These are phyloP conservation scores for Cercospora zeae-maydis DNA, from an alignment of 2,329 filamentous ascomycete species.

Conservation along the genomic window DNA sequence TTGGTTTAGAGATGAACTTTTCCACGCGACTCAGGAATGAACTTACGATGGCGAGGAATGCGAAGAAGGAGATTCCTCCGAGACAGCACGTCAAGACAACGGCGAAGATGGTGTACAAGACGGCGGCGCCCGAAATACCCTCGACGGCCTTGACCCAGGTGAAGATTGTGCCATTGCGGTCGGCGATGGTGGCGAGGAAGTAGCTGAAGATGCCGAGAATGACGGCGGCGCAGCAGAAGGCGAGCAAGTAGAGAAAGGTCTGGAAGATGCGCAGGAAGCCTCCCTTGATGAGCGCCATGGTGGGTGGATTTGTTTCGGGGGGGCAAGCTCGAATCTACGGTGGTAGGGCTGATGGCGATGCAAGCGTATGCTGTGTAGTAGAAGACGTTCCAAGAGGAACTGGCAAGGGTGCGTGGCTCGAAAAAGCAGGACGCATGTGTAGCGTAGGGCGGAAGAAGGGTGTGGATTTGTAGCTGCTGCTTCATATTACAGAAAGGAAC, in stretches of 20 bases:
- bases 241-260: constrained; percentile 68
- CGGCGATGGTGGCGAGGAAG: constrained; percentile 70
- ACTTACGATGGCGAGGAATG: constrained; percentile 60
- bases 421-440: neutral
- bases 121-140: constrained; percentile 70
- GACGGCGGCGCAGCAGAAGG: constrained; percentile 69
- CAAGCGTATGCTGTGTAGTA: neutral
- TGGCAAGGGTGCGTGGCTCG: neutral
- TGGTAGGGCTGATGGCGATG: neutral
- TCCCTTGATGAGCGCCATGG: constrained; percentile 44
- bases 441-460: neutral
- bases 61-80: constrained; percentile 69
- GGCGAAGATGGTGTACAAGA: constrained; percentile 71
- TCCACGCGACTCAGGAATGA: neutral
- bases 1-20: neutral
- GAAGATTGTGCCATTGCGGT: constrained; percentile 61
- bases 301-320: too few species aligned
- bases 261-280: constrained; percentile 64
- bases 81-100: constrained; percentile 74
- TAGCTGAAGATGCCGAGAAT: constrained; percentile 68
- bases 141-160: constrained; percentile 56
- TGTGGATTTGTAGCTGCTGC: constrained; percentile 2
- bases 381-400: neutral
- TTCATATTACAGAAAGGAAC: too few species aligned
- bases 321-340: too few species aligned